Base-by-base conservation (phyloP, 2,329 filamentous ascomycete genomes). In the Dichotomopilus funicola region DNA sequence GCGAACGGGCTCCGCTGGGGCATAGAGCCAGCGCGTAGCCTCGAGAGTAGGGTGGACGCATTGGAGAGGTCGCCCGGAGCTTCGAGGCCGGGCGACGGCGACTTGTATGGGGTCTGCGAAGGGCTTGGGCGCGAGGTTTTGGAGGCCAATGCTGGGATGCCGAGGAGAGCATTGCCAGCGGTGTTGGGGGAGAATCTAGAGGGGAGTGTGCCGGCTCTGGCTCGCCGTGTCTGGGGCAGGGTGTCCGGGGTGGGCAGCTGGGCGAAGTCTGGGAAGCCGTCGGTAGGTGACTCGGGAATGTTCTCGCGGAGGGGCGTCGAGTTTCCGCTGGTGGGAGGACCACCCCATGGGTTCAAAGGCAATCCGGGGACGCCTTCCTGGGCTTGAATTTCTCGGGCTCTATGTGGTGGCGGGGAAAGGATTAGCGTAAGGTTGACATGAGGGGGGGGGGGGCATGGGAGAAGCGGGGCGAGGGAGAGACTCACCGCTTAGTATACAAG, bases 221-320 rank as follows among this genome's bases (percentile, higher is more conserved):
- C 87, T 68, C 94, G 85, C 62, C 94, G 84, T 48, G 84, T 82
- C 65, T 87, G 79, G 54, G 87, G 83, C 58, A 87, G 69, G 56
- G 77, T 79, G 61, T 85, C 81, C 61, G 87, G 81, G 7, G 86
- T 79, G 43, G 87, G 80, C 43, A 88, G 79, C 64, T 85, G 83
- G 61, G 87, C 81, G 69, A 96, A 90, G 71, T 96, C 91, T 56
- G 94, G 91, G 65, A 97, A 97, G 63, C 89, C 92, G 75, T 96
- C 92, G 62, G 88, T 94, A 36, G 94, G 94, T 38, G 92, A 96
- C 74, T 99, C 94, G 61, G 92, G 91, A 59, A 99, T 97, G 62
- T 92, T 96, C 75, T 97, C 94, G 67, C 94, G 89, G 51, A 99
- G 81, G 64, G 94, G 94, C 43, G 92, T 96, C 19, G 92, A 96